A percentile compares a stretch with the other conserved stretches of the same genome.
Evolutionary conservation across 306 rosid species (phyloP).

Genomic region (Psophocarpus tetragonolobus): DNA sequence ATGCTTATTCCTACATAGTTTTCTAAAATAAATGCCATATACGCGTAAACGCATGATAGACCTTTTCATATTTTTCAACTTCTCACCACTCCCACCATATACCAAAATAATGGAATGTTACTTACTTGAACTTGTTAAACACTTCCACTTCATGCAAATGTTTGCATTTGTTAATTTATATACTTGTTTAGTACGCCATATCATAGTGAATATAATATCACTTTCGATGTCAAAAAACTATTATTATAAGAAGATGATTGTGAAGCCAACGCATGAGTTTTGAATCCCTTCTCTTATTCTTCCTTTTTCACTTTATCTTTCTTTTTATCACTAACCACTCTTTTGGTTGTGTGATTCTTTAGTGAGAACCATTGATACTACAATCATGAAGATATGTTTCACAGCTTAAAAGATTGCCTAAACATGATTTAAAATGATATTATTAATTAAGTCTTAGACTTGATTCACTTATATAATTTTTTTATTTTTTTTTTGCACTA

Average conservation of each 20-base stretch:
- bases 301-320: not conserved
- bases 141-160: not conserved
- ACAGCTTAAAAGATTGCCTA: not conserved
- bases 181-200: not conserved
- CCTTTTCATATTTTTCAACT: not conserved
- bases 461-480: too few relatives aligned
- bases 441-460: too few relatives aligned
- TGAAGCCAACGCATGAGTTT: not conserved
- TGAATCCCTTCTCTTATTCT: not conserved
- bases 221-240: not conserved
- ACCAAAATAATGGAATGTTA: not conserved
- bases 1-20: not conserved
- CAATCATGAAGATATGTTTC: not conserved
- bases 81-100: not conserved
- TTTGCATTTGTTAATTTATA: not conserved
- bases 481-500: too few relatives aligned
- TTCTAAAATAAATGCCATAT: not conserved
- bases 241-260: not conserved
- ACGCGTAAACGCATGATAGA: not conserved
- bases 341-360: not conserved
- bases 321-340: not conserved
- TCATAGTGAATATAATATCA: not conserved
- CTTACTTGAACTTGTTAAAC: slow-evolving; percentile 14
- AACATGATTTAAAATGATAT: not conserved
- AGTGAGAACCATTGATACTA: not conserved